phyloP scores from a whole-genome alignment of 257 asterid genomes.

The Penstemon newberryi region DNA sequence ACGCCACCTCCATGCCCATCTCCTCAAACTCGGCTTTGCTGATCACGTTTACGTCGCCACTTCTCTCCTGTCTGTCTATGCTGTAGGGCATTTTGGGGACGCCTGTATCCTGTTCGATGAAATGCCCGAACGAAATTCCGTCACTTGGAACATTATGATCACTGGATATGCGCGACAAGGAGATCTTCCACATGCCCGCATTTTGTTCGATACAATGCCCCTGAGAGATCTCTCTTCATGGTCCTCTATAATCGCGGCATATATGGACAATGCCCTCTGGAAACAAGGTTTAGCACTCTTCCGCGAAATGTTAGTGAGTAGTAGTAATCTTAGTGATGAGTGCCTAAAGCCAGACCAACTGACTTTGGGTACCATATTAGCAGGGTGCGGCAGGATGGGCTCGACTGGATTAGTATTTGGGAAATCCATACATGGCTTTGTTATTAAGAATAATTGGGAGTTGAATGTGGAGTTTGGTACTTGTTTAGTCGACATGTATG shows the following conservation, averaged over 20 bases:
- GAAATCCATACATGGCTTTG: conserved; percentile 51
- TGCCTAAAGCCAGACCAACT: conserved; percentile 52
- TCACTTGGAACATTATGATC: conserved; percentile 63
- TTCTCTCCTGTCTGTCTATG: conserved; percentile 41
- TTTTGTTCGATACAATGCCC: conserved; percentile 51
- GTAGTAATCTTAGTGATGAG: not conserved
- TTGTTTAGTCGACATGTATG: conserved; percentile 62
- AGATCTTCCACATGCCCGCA: conserved; percentile 33
- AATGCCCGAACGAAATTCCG: conserved; percentile 49
- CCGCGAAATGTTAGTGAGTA: conserved; percentile 42
- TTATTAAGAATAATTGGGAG: conserved; percentile 49
- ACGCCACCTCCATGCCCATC: conserved; percentile 63
- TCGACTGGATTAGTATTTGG: conserved; percentile 55
- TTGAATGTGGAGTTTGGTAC: conserved; percentile 52
- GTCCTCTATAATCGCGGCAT: conserved; percentile 59
- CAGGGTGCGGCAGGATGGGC: conserved; percentile 52
- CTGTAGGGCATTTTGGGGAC: conserved; percentile 25
- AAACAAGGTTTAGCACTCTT: conserved; percentile 45
- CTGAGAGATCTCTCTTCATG: conserved; percentile 47
- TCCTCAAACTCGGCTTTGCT: conserved; percentile 47
- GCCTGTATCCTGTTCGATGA: conserved; percentile 57
- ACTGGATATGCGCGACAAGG: conserved; percentile 42
- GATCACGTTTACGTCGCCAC: conserved; percentile 57
- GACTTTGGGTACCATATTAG: conserved; percentile 41
- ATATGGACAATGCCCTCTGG: conserved; percentile 43